Evolutionary conservation across 1,284 basidiomycete species (phyloP).

Genomic region (Naganishia sp.): DNA sequence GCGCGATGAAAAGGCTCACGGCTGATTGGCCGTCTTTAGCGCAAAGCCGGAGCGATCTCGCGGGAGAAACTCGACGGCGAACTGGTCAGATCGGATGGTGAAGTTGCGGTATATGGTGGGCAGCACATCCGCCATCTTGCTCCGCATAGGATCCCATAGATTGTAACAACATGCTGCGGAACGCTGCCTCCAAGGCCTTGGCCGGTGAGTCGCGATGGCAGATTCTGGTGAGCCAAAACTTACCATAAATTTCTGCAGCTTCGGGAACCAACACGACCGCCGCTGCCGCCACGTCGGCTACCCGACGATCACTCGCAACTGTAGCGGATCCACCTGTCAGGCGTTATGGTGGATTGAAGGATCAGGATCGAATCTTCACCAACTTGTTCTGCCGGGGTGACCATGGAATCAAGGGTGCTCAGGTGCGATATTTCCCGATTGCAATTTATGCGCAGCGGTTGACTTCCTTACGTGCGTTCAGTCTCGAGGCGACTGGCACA

Average conservation of each 20-base stretch:
- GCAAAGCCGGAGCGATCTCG: constrained; percentile 16
- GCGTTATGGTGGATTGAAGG: constrained; percentile 84
- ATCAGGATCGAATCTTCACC: constrained; percentile 91
- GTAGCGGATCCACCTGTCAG: constrained; percentile 73
- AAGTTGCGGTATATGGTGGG: background rate
- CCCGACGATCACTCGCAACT: constrained; percentile 63
- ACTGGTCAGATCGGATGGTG: constrained; percentile 5
- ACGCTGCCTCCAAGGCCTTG: constrained; percentile 27
- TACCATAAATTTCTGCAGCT: constrained; percentile 1
- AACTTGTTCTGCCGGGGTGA: constrained; percentile 83
- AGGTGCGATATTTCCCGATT: constrained; percentile 57
- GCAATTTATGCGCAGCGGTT: background rate
- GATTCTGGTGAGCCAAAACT: background rate
- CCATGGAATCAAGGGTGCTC: constrained; percentile 83
- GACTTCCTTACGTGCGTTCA: constrained; percentile 45
- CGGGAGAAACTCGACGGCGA: constrained; percentile 16
- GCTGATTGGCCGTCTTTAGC: constrained; percentile 24
- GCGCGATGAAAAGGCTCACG: constrained; percentile 26
- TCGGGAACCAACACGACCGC: constrained; percentile 19
- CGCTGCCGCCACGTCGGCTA: constrained; percentile 18
- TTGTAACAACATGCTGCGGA: constrained; percentile 24
- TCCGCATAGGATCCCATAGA: background rate
- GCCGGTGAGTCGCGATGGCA: constrained; percentile 13
- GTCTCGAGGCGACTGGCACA: constrained; percentile 96
- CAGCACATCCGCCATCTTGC: too few relatives aligned